Evolutionary conservation across 2,329 filamentous ascomycete genomes (phyloP).

Genomic region (Bipolaris sorokiniana): DNA sequence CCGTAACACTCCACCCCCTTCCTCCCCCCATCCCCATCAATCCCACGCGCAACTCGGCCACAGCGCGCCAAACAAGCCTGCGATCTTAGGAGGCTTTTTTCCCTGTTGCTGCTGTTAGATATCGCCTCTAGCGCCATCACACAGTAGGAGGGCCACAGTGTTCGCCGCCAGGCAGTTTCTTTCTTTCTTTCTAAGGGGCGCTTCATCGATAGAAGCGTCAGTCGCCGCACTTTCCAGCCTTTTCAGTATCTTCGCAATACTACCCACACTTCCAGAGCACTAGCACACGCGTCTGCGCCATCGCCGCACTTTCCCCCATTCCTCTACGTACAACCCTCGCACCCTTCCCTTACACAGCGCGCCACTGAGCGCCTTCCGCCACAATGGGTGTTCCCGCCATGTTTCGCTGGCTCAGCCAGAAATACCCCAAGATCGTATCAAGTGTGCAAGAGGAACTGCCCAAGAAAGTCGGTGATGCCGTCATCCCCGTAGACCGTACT

Average conservation of each 20-base stretch:
- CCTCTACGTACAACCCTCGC: slow-evolving; percentile 6
- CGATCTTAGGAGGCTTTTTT: neutral
- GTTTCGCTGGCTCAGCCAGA: slow-evolving; percentile 95
- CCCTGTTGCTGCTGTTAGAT: slow-evolving; percentile 2
- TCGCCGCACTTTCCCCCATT: slow-evolving; percentile 15
- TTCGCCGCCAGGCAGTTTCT: slow-evolving; percentile 14
- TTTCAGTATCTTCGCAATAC: slow-evolving; percentile 29
- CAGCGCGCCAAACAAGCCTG: slow-evolving; percentile 10
- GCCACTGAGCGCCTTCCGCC: slow-evolving; percentile 28
- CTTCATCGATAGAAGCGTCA: slow-evolving; percentile 20
- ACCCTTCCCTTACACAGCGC: slow-evolving; percentile 13
- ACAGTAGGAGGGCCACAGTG: neutral
- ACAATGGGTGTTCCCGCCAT: slow-evolving; percentile 92
- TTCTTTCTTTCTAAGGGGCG: slow-evolving; percentile 23
- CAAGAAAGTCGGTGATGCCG: slow-evolving; percentile 79
- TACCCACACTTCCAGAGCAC: slow-evolving; percentile 20
- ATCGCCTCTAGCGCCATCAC: slow-evolving; percentile 4
- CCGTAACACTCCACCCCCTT: slow-evolving; percentile 1
- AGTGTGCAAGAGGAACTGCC: slow-evolving; percentile 87
- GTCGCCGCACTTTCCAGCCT: slow-evolving; percentile 13
- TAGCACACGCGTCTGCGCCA: slow-evolving; percentile 26
- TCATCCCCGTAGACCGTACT: slow-evolving; percentile 84
- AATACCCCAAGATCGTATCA: slow-evolving; percentile 97
- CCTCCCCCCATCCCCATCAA: slow-evolving; percentile 11
- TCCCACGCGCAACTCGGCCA: slow-evolving; percentile 12